Conservation (phyloP, 129 eudicot genomes). For the Mikania micrantha region DNA sequence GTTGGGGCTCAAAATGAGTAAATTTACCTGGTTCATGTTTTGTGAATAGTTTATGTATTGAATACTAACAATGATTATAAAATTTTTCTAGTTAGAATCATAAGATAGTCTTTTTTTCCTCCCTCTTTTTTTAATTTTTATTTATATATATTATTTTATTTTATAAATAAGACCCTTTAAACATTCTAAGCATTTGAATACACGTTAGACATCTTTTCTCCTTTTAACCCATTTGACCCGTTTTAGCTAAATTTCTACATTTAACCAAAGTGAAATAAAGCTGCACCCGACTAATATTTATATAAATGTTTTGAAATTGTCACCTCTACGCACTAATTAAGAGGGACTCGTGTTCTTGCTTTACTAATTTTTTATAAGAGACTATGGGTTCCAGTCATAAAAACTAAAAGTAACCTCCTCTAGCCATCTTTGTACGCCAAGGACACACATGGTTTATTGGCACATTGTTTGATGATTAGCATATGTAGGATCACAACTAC, state of each 20-base stretch:
- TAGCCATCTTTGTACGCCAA: slow-evolving; percentile 6
- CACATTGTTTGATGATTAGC: not conserved
- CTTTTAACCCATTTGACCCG: not conserved
- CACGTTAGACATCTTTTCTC: not conserved
- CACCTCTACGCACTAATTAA: not conserved
- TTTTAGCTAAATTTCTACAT: not conserved
- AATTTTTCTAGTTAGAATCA: not conserved
- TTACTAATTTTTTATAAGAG: too few species aligned
- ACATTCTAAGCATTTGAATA: not conserved
- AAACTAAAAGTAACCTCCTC: not conserved
- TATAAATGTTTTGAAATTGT: not conserved
- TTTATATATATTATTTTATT: too few species aligned
- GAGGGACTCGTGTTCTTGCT: not conserved
- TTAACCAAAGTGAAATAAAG: not conserved
- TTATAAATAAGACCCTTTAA: too few species aligned
- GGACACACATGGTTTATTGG: slow-evolving; percentile 2
- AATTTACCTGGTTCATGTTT: not conserved
- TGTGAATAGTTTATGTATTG: not conserved
- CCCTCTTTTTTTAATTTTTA: too few species aligned
- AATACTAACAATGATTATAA: not conserved
- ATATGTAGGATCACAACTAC: not conserved
- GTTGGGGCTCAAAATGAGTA: too few species aligned
- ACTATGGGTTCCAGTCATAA: too few species aligned
- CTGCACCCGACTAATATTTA: not conserved
- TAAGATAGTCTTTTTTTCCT: not conserved